Evolutionary conservation across 331 rosid genomes (phyloP).

Genomic region (Stylosanthes scabra): DNA sequence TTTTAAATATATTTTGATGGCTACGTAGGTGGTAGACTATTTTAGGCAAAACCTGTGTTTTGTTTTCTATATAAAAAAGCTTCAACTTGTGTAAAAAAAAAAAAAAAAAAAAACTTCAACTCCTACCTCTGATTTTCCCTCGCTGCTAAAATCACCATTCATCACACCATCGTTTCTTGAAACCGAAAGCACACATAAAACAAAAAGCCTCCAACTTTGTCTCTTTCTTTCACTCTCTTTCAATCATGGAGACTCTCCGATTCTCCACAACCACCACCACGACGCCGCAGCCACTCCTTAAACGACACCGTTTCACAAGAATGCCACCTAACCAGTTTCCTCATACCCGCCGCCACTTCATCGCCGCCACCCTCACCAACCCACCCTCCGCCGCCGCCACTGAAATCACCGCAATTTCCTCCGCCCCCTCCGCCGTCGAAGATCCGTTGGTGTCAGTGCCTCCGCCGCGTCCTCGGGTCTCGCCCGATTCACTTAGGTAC

Average conservation of each 20-base stretch:
- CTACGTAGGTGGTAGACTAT: too few species aligned
- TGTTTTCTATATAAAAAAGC: too few species aligned
- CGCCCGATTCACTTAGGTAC: slow-evolving; percentile 66
- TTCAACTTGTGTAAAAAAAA: too few species aligned
- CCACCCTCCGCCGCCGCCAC: neutral
- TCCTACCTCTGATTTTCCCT: too few species aligned
- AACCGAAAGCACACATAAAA: neutral
- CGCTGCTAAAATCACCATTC: too few species aligned
- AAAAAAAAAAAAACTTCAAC: too few species aligned
- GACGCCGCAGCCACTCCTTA: neutral
- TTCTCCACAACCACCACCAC: slow-evolving; percentile 1
- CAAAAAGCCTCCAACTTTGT: neutral
- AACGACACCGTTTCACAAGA: neutral
- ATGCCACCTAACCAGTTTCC: neutral
- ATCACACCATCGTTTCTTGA: neutral
- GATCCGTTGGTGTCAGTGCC: slow-evolving; percentile 20
- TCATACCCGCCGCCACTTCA: slow-evolving; percentile 28
- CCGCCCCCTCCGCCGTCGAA: slow-evolving; percentile 41
- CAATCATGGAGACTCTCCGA: slow-evolving; percentile 55
- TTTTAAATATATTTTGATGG: too few species aligned
- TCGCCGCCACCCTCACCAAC: slow-evolving; percentile 23
- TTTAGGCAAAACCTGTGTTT: too few species aligned
- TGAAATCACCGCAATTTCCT: slow-evolving; percentile 50
- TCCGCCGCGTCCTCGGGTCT: slow-evolving; percentile 39
- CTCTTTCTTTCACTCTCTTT: neutral